Evolutionary conservation across 805 yeast genomes (phyloP).

Genomic region (Pichia gijzeniarum): DNA sequence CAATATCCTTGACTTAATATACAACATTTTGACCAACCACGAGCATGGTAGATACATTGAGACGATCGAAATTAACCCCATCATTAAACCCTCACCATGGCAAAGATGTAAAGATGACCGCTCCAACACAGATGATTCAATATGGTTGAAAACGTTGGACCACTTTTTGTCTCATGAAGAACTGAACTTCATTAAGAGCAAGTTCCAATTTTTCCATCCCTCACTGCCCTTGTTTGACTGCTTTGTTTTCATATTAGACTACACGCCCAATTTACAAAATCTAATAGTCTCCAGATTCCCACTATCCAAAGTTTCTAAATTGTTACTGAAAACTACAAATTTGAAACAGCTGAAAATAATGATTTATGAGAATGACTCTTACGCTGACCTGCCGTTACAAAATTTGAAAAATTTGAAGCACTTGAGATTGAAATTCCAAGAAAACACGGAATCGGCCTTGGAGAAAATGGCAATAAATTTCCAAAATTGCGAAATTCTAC

Average conservation of each 20-base stretch:
- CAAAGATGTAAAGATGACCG: slow-evolving; percentile 7
- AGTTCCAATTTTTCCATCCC: slow-evolving; percentile 7
- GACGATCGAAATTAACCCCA: slow-evolving; percentile 16
- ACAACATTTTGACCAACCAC: slow-evolving; percentile 15
- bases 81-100: slow-evolving; percentile 11
- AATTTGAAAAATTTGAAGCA: slow-evolving; percentile 9
- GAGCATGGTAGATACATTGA: slow-evolving; percentile 11
- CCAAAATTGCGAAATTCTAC: slow-evolving; percentile 3
- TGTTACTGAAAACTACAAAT: neutral
- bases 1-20: slow-evolving; percentile 16
- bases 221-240: slow-evolving; percentile 18
- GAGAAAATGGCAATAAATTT: slow-evolving; percentile 10
- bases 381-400: slow-evolving; percentile 2
- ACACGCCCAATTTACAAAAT: slow-evolving; percentile 15
- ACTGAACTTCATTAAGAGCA: slow-evolving; percentile 2
- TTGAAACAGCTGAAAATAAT: slow-evolving; percentile 12
- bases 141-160: slow-evolving; percentile 14
- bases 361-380: slow-evolving; percentile 12
- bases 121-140: neutral
- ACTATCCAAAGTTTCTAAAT: neutral
- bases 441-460: slow-evolving; percentile 17
- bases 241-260: slow-evolving; percentile 11
- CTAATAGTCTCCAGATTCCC: slow-evolving; percentile 14
- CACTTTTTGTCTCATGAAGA: slow-evolving; percentile 13
- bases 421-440: slow-evolving; percentile 20